Base-by-base conservation (phyloP, 2,329 filamentous ascomycete genomes). In the Trichoderma brevicompactum region DNA sequence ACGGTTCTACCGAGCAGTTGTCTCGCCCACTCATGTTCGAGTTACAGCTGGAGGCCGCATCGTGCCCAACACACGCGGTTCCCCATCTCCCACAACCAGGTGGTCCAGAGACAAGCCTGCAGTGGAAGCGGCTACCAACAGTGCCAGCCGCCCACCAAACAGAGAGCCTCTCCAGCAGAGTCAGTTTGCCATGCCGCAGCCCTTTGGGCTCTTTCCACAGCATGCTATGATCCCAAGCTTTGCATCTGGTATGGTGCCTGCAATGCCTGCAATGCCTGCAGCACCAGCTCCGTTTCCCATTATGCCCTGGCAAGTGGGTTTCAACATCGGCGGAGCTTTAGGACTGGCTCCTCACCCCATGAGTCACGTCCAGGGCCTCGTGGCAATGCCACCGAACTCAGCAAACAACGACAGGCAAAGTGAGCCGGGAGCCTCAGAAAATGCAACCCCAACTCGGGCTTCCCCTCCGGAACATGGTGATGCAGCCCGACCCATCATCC, bases 21-120 rank as follows among this genome's bases (percentile, higher is more conserved):
- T 86, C 5, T 90, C 87, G 40, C 87, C 87, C 7, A 87, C 86
- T 13, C 86, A 89, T 73, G 83, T 89, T 68, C 84, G 87, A 15
- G 87, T 90, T 56, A 90, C 87, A 19, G 87, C 87, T 66, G 87
- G 87, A 65, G 87, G 87, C 48, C 82, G 86, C 43, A 89, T 90
- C 70, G 87, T 90, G 1, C 87, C 87, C 55, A 89, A 89, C 70
- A 88, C 82, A 40, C 81, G 86, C 49, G 81, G 78, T 12, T 78
- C 82, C 2, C 77, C 78, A 5, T 87, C 85, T 8, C 84, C 84
- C 2, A 82, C 82, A 4, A 72, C 79, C 6, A 87, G 86, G 73
- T 80, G 79, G 74, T 69, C 76, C 63, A 83, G 79, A 65, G 83
- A 85, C 36, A 79, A 72, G 56, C 41, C 65, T 40, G 56, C 59